A percentile compares a stretch with the other conserved stretches of the same genome.
Conservation (phyloP, 2,329 filamentous ascomycete species). For the Aureobasidium uvarum region DNA sequence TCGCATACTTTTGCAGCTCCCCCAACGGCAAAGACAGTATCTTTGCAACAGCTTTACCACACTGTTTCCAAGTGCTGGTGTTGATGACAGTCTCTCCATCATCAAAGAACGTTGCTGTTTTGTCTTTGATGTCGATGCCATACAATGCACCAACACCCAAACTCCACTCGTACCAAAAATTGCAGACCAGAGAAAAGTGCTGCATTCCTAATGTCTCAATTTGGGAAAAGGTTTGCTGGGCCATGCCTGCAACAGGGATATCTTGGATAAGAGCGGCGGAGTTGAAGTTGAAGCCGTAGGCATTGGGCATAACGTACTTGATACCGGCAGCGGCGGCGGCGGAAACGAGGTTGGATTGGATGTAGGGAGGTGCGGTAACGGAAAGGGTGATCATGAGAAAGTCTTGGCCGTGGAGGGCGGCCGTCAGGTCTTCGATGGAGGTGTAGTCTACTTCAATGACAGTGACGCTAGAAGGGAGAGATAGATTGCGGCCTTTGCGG, state of each 20-base stretch:
- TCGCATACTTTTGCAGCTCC: slow-evolving; percentile 34
- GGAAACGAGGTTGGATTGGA: slow-evolving; percentile 34
- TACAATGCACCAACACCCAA: slow-evolving; percentile 31
- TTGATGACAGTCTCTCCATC: slow-evolving; percentile 37
- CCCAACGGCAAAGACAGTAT: slow-evolving; percentile 38
- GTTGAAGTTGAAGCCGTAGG: slow-evolving; percentile 33
- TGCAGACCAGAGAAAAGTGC: slow-evolving; percentile 35
- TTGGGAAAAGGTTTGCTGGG: slow-evolving; percentile 29
- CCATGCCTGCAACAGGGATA: slow-evolving; percentile 29
- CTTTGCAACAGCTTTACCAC: slow-evolving; percentile 38
- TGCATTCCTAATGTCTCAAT: slow-evolving; percentile 34
- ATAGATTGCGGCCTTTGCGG: slow-evolving; percentile 45
- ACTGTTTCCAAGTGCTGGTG: slow-evolving; percentile 37
- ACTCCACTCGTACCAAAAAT: slow-evolving; percentile 39
- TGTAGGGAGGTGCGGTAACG: slow-evolving; percentile 32
- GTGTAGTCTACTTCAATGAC: slow-evolving; percentile 34
- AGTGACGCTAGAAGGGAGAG: slow-evolving; percentile 30
- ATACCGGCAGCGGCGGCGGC: slow-evolving; percentile 36
- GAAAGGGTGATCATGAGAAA: slow-evolving; percentile 38
- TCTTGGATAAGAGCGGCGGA: slow-evolving; percentile 31
- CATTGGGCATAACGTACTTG: slow-evolving; percentile 37
- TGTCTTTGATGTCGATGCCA: slow-evolving; percentile 36
- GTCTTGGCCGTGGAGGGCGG: slow-evolving; percentile 37
- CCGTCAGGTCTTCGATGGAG: slow-evolving; percentile 32
- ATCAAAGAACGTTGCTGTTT: slow-evolving; percentile 33